phyloP scores from a whole-genome alignment of 2,329 filamentous ascomycete genomes.

The Phialocephala sp. region DNA sequence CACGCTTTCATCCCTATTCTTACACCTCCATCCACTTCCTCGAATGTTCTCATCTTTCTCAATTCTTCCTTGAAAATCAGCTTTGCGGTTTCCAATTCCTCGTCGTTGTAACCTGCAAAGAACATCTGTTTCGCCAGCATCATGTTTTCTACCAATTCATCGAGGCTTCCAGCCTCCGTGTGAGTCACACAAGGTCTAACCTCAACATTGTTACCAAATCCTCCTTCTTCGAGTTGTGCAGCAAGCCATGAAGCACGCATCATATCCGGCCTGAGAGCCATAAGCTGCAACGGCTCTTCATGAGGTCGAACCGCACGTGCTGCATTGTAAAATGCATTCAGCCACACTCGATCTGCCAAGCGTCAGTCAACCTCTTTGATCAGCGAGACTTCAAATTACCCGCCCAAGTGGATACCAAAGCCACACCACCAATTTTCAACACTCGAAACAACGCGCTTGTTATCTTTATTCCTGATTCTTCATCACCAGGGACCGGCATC shows the following conservation, averaged over 20 bases:
- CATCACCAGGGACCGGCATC: slow-evolving; percentile 17
- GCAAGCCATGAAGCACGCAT: slow-evolving; percentile 25
- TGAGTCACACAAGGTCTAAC: slow-evolving; percentile 19
- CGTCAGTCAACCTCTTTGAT: slow-evolving; percentile 8
- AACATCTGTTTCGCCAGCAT: slow-evolving; percentile 25
- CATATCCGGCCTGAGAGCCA: slow-evolving; percentile 10
- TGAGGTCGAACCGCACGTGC: slow-evolving; percentile 15
- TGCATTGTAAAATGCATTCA: slow-evolving; percentile 18
- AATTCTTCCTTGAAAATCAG: slow-evolving; percentile 19
- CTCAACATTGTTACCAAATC: slow-evolving; percentile 25
- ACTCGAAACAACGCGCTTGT: slow-evolving; percentile 21
- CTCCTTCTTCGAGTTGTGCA: slow-evolving; percentile 22
- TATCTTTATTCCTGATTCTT: slow-evolving; percentile 60
- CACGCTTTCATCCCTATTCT: slow-evolving; percentile 29
- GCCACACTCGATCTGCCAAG: slow-evolving; percentile 20
- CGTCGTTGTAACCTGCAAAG: slow-evolving; percentile 18
- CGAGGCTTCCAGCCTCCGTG: slow-evolving; percentile 19
- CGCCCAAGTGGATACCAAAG: slow-evolving; percentile 23
- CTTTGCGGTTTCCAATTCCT: slow-evolving; percentile 16
- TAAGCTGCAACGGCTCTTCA: slow-evolving; percentile 15
- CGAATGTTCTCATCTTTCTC: slow-evolving; percentile 24
- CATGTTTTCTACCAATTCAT: slow-evolving; percentile 26
- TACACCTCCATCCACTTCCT: slow-evolving; percentile 20
- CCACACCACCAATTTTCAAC: slow-evolving; percentile 20
- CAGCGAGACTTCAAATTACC: slow-evolving; percentile 13